Percentiles rank a stretch among this genome's conserved stretches.
Conservation (phyloP, 345 rosid genomes). For the Hibiscus syriacus region DNA sequence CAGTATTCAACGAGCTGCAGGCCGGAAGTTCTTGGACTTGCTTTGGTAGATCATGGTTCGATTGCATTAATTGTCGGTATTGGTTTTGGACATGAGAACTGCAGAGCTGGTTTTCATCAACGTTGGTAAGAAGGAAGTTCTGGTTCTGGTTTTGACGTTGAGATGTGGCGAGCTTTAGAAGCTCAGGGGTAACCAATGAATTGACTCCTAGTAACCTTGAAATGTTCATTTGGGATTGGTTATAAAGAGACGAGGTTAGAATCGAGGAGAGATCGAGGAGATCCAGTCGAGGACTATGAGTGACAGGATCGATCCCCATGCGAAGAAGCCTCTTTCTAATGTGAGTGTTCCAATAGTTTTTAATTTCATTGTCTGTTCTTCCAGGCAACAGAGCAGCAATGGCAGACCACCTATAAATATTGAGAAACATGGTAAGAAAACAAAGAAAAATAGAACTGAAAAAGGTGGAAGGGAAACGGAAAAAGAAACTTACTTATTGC, state of each 20-base stretch:
- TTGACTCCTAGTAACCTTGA: slow-evolving; percentile 41
- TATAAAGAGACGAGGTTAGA: slow-evolving; percentile 37
- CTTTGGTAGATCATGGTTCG: slow-evolving; percentile 18
- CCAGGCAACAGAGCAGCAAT: slow-evolving; percentile 82
- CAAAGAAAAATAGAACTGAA: not conserved
- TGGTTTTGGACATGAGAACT: slow-evolving; percentile 18
- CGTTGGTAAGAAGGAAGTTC: slow-evolving; percentile 10
- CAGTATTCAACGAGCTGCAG: slow-evolving; percentile 13
- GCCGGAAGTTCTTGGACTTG: slow-evolving; percentile 30
- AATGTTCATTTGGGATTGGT: slow-evolving; percentile 38
- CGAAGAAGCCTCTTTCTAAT: slow-evolving; percentile 62
- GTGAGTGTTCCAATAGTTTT: slow-evolving; percentile 84
- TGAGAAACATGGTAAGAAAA: not conserved
- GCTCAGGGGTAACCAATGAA: slow-evolving; percentile 32
- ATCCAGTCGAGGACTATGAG: slow-evolving; percentile 65
- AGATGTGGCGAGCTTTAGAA: slow-evolving; percentile 35
- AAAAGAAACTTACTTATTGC: slow-evolving; percentile 53
- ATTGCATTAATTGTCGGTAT: slow-evolving; percentile 15
- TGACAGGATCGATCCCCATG: slow-evolving; percentile 88
- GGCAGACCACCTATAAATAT: slow-evolving; percentile 55
- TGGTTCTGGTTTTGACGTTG: slow-evolving; percentile 16
- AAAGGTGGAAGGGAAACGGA: not conserved
- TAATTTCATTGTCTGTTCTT: slow-evolving; percentile 78
- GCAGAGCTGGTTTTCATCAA: slow-evolving; percentile 31
- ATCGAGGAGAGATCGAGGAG: slow-evolving; percentile 65